Evolutionary conservation across 805 yeast genomes (phyloP).

Genomic region (Candida insectorum): DNA sequence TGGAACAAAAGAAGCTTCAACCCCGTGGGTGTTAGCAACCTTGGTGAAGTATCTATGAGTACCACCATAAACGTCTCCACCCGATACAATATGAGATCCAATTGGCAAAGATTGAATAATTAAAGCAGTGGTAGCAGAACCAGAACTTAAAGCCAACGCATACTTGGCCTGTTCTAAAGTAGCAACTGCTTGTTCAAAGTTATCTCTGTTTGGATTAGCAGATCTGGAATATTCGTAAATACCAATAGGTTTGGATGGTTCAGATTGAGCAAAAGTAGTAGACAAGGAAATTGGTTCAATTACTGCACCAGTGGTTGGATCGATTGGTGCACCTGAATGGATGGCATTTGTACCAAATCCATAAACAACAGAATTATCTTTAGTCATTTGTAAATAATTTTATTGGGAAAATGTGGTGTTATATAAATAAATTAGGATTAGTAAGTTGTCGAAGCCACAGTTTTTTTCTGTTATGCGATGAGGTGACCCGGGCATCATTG

Average conservation of each 20-base stretch:
- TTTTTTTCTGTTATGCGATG: slow-evolving; percentile 6
- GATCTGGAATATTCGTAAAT: slow-evolving; percentile 81
- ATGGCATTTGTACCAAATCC: slow-evolving; percentile 79
- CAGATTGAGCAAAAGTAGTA: slow-evolving; percentile 79
- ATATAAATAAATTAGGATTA: background rate
- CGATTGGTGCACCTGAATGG: slow-evolving; percentile 76
- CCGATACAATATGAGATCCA: slow-evolving; percentile 70
- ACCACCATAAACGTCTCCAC: slow-evolving; percentile 89
- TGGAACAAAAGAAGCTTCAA: slow-evolving; percentile 62
- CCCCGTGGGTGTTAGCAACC: slow-evolving; percentile 79
- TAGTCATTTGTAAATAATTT: slow-evolving; percentile 30
- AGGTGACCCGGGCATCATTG: slow-evolving; percentile 1
- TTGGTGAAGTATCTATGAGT: slow-evolving; percentile 87
- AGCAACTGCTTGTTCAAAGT: slow-evolving; percentile 76
- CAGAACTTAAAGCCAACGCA: slow-evolving; percentile 80
- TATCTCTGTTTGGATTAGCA: slow-evolving; percentile 81
- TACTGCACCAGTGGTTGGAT: slow-evolving; percentile 78
- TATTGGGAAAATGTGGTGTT: no score
- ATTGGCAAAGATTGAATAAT: slow-evolving; percentile 69
- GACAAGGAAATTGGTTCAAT: slow-evolving; percentile 80
- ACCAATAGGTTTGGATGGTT: slow-evolving; percentile 77
- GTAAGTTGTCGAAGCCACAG: slow-evolving; percentile 4
- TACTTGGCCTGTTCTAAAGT: slow-evolving; percentile 71
- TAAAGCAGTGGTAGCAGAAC: slow-evolving; percentile 80
- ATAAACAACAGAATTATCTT: slow-evolving; percentile 27